phyloP scores from a whole-genome alignment of 257 asterid genomes.

The Fraxinus anomala region DNA sequence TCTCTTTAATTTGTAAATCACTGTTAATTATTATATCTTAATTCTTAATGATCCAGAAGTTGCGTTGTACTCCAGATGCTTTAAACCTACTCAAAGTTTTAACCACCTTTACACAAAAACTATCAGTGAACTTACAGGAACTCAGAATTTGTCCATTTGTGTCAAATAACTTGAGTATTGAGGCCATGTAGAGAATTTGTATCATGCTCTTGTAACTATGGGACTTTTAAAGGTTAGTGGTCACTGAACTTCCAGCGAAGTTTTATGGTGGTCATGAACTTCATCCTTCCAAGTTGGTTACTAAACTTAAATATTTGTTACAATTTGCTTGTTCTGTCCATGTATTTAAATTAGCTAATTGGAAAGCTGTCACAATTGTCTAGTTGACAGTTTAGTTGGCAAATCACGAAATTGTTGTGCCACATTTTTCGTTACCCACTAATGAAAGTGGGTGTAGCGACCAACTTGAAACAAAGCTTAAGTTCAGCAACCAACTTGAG shows the following conservation, averaged over 20 bases:
- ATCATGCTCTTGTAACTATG: background rate
- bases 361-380: background rate
- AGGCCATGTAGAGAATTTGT: background rate
- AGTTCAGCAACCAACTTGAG: background rate
- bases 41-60: background rate
- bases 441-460: background rate
- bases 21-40: background rate
- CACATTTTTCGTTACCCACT: background rate
- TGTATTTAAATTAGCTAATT: background rate
- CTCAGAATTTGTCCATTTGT: background rate
- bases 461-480: background rate
- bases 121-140: background rate
- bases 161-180: background rate
- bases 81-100: background rate
- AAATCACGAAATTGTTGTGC: background rate
- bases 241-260: background rate
- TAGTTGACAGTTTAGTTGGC: background rate
- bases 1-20: background rate
- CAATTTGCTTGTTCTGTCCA: background rate
- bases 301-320: background rate
- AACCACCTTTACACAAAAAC: background rate
- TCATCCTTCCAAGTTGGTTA: background rate
- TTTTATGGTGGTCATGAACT: background rate
- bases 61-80: background rate
- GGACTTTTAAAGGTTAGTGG: background rate